These are phyloP conservation scores for Pyricularia sp. DNA, from an alignment of 2,329 filamentous ascomycete species.

Conservation along the genomic window DNA sequence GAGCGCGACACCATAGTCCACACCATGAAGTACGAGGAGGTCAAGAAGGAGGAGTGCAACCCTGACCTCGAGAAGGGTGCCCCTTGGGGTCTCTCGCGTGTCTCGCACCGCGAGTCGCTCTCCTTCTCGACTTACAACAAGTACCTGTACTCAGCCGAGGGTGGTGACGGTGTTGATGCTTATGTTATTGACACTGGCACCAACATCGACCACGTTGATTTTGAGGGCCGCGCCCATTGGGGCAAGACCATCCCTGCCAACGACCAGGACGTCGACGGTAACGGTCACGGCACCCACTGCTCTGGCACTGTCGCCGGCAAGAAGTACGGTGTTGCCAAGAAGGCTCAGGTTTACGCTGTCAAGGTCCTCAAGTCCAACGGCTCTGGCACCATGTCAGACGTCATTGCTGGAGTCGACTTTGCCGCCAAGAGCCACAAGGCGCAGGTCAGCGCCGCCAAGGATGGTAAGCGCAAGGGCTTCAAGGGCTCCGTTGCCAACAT, in stretches of 20 bases:
- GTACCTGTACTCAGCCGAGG: conserved; percentile 84
- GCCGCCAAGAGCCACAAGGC: conserved; percentile 73
- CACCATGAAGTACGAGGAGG: conserved; percentile 50
- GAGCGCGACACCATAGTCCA: conserved; percentile 92
- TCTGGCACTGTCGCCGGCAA: conserved; percentile 95
- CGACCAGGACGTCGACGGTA: conserved; percentile 86
- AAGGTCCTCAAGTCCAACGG: conserved; percentile 98
- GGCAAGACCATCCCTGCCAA: conserved; percentile 87
- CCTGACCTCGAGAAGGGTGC: conserved; percentile 75
- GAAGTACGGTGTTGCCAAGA: conserved; percentile 99
- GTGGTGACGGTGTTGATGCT: conserved; percentile 95
- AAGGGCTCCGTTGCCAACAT: conserved; percentile 99
- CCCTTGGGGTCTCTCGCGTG: conserved; percentile 97
- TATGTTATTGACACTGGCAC: conserved; percentile 98
- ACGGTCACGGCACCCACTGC: conserved; percentile 98
- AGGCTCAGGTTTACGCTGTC: conserved; percentile 92
- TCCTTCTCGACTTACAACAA: conserved; percentile 95
- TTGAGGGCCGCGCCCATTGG: conserved; percentile 91
- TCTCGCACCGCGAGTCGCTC: conserved; percentile 84
- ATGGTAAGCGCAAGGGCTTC: conserved; percentile 88
- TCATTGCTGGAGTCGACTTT: conserved; percentile 96
- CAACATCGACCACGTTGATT: conserved; percentile 90
- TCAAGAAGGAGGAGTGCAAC: conserved; percentile 33
- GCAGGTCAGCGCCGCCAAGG: conserved; percentile 70
- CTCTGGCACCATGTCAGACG: conserved; percentile 96